phyloP scores from a whole-genome alignment of 306 rosid genomes.

The Leucaena leucocephala region DNA sequence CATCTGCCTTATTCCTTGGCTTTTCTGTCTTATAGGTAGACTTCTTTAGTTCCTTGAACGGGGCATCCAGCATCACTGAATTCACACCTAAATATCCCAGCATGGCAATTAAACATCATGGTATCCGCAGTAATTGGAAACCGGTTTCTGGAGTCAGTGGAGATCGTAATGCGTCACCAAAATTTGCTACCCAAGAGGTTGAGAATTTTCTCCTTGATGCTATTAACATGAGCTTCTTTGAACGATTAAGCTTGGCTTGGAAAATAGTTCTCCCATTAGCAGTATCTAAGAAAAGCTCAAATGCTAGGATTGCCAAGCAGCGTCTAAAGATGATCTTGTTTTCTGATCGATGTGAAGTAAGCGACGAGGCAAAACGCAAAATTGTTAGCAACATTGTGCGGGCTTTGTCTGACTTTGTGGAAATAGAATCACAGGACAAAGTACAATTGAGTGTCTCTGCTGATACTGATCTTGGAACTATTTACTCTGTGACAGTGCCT shows the following conservation, averaged over 20 bases:
- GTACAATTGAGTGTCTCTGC: constrained; percentile 89
- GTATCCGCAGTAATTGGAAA: constrained; percentile 47
- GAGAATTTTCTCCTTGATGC: constrained; percentile 86
- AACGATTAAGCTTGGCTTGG: constrained; percentile 92
- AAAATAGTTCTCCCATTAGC: constrained; percentile 82
- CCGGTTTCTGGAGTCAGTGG: constrained; percentile 47
- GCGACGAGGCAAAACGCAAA: constrained; percentile 87
- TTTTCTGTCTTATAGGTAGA: constrained; percentile 62
- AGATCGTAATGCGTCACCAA: constrained; percentile 52
- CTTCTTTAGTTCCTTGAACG: constrained; percentile 50
- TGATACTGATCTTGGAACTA: constrained; percentile 87
- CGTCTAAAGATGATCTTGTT: constrained; percentile 94
- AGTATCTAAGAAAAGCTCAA: constrained; percentile 64
- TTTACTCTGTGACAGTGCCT: constrained; percentile 92
- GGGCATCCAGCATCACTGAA: constrained; percentile 56
- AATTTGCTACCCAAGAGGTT: constrained; percentile 59
- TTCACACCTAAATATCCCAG: constrained; percentile 53
- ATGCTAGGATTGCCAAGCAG: constrained; percentile 92
- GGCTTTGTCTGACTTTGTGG: constrained; percentile 91
- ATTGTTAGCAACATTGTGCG: constrained; percentile 80
- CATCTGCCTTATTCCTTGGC: constrained; percentile 13
- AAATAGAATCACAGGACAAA: constrained; percentile 92
- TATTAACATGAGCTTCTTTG: constrained; percentile 86
- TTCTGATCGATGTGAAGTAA: constrained; percentile 92
- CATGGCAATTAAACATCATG: constrained; percentile 45